These are phyloP conservation scores for Podaxis rugospora DNA, from an alignment of 768 basidiomycete genomes.

Conservation along the genomic window DNA sequence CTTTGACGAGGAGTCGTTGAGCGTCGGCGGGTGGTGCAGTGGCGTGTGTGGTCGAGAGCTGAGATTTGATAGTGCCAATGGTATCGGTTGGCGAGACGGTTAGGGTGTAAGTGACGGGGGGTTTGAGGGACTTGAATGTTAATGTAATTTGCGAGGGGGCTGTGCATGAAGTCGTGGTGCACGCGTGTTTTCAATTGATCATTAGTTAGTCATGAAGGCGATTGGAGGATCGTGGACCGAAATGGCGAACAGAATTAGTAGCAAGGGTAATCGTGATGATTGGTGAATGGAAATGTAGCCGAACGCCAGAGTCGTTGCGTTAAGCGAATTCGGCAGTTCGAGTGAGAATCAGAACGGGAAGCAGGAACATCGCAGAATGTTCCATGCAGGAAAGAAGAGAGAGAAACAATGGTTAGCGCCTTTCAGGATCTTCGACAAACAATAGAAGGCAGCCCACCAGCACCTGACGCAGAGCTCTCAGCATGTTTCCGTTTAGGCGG, in stretches of 20 bases:
- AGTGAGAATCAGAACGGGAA: background rate
- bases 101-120: constrained; percentile 70
- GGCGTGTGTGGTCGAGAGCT: constrained; percentile 55
- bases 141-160: constrained; percentile 52
- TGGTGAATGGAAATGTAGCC: background rate
- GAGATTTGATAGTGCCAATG: constrained; percentile 73
- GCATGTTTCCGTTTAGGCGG: constrained; percentile 3
- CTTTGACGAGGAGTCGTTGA: constrained; percentile 88
- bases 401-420: background rate
- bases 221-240: background rate
- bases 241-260: background rate
- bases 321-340: background rate
- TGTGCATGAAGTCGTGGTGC: constrained; percentile 1
- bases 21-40: constrained; percentile 73
- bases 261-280: background rate
- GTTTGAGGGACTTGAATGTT: constrained; percentile 91
- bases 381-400: background rate
- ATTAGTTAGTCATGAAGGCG: constrained; percentile 1
- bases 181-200: constrained; percentile 4
- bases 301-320: background rate
- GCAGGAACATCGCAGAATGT: background rate
- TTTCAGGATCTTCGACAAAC: background rate
- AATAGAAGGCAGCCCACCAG: background rate
- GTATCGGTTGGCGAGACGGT: constrained; percentile 78
- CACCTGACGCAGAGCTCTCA: background rate